Percentiles rank a stretch among this genome's conserved stretches.
Evolutionary conservation across 2,329 filamentous ascomycete species (phyloP).

Genomic region (Moelleriella libera): DNA sequence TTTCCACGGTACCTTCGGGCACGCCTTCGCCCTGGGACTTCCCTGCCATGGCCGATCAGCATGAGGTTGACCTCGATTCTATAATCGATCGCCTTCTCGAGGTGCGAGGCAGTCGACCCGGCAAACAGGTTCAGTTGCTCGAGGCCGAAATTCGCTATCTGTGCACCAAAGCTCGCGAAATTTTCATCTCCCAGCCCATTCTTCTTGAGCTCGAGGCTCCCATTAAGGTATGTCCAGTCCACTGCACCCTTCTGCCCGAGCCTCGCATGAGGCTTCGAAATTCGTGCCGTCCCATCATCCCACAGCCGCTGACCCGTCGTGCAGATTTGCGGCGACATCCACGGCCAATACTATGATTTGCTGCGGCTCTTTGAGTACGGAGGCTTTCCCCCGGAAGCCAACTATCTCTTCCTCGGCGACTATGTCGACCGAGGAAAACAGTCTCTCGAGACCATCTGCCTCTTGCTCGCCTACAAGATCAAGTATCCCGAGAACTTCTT

Average conservation of each 20-base stretch:
- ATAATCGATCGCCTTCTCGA: conserved; percentile 98
- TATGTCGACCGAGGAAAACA: conserved; percentile 99
- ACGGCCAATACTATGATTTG: conserved; percentile 97
- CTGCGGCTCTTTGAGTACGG: conserved; percentile 96
- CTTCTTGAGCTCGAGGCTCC: conserved; percentile 94
- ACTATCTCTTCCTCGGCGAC: conserved; percentile 98
- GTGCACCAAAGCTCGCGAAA: conserved; percentile 97
- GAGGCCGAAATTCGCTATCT: conserved; percentile 94
- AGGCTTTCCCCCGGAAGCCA: conserved; percentile 94
- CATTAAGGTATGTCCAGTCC: conserved; percentile 65
- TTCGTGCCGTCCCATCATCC: no score
- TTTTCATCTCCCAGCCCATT: conserved; percentile 98
- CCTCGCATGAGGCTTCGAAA: no score
- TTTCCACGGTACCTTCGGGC: conserved; percentile 19
- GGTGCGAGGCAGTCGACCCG: conserved; percentile 91
- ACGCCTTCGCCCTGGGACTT: conserved; percentile 19
- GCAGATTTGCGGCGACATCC: conserved; percentile 97
- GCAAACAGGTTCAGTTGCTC: conserved; percentile 94
- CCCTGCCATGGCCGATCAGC: conserved; percentile 45
- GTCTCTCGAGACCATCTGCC: conserved; percentile 94
- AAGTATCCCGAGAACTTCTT: conserved; percentile 99
- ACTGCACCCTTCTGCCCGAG: no score
- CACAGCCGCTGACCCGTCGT: neutral
- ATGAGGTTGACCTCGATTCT: conserved; percentile 96
- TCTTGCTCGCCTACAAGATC: conserved; percentile 97